Evolutionary conservation across 164 flowering plant species (phyloP).

Genomic region (Chloranthus sessilifolius): DNA sequence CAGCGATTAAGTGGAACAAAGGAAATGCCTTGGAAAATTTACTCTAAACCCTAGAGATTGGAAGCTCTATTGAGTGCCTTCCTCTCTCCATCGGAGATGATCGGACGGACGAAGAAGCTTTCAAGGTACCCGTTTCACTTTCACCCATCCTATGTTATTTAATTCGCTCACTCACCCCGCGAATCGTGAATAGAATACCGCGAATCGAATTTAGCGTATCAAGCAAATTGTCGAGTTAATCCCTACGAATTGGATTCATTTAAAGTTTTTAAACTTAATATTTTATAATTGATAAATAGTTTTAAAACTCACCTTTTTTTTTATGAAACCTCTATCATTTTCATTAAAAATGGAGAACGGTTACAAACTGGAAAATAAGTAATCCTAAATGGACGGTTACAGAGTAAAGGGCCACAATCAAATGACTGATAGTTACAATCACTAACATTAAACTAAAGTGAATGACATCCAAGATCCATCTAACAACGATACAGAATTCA

Average conservation of each 20-base stretch:
- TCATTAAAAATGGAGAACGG: no score
- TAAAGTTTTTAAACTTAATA: no score
- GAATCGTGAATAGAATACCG: not conserved
- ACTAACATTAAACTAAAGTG: no score
- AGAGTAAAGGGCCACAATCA: no score
- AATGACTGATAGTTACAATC: no score
- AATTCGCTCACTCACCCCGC: no score
- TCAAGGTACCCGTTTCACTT: conserved; percentile 33
- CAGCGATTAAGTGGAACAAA: conserved; percentile 48
- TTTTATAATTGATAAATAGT: no score
- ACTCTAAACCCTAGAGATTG: conserved; percentile 37
- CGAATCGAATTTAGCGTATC: not conserved
- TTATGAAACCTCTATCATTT: not conserved
- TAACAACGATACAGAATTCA: no score
- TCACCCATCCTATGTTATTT: not conserved
- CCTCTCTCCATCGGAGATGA: conserved; percentile 50
- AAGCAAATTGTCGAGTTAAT: not conserved
- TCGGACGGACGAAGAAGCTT: conserved; percentile 62
- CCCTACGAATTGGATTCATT: no score
- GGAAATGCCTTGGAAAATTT: conserved; percentile 44
- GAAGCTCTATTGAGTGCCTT: conserved; percentile 21
- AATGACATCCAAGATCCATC: no score
- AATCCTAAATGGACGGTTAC: no score
- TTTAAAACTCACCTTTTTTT: not conserved
- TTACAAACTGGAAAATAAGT: no score